phyloP scores from a whole-genome alignment of 306 rosid species.

The Vigna mungo region DNA sequence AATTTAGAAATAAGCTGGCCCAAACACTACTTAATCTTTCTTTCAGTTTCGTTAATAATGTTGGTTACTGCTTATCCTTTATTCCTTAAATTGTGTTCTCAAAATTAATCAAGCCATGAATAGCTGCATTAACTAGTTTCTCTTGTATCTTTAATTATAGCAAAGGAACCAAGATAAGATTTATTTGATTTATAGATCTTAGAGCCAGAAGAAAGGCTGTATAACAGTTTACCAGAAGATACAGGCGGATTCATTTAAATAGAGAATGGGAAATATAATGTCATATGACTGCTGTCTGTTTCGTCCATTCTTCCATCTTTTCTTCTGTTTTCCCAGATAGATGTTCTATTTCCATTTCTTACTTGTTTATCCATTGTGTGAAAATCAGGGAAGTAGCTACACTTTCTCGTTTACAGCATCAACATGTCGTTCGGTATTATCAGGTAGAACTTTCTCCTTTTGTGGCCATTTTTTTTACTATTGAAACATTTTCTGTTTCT shows the following conservation, averaged over 20 bases:
- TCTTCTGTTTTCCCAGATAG: neutral
- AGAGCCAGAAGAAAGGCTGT: neutral
- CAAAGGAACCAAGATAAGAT: slow-evolving; percentile 35
- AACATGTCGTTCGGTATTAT: slow-evolving; percentile 93
- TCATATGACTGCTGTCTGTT: slow-evolving; percentile 19
- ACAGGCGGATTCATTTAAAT: neutral
- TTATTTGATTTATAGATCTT: slow-evolving; percentile 26
- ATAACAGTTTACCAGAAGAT: neutral
- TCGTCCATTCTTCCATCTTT: slow-evolving; percentile 8
- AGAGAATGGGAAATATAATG: slow-evolving; percentile 26
- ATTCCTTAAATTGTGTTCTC: slow-evolving; percentile 13
- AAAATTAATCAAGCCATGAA: slow-evolving; percentile 26
- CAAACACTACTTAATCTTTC: neutral
- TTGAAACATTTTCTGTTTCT: neutral
- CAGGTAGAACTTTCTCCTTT: slow-evolving; percentile 67
- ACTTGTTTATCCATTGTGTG: slow-evolving; percentile 50
- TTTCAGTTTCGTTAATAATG: slow-evolving; percentile 12
- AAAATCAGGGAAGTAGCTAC: slow-evolving; percentile 95
- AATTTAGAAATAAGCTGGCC: no score
- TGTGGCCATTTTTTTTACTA: slow-evolving; percentile 23
- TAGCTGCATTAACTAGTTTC: slow-evolving; percentile 28
- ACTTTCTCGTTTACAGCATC: slow-evolving; percentile 97
- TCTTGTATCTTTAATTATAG: slow-evolving; percentile 15
- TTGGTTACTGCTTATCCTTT: neutral
- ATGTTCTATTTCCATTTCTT: slow-evolving; percentile 37